phyloP scores from a whole-genome alignment of 805 yeast genomes.

The Kodamaea kakaduensis region DNA sequence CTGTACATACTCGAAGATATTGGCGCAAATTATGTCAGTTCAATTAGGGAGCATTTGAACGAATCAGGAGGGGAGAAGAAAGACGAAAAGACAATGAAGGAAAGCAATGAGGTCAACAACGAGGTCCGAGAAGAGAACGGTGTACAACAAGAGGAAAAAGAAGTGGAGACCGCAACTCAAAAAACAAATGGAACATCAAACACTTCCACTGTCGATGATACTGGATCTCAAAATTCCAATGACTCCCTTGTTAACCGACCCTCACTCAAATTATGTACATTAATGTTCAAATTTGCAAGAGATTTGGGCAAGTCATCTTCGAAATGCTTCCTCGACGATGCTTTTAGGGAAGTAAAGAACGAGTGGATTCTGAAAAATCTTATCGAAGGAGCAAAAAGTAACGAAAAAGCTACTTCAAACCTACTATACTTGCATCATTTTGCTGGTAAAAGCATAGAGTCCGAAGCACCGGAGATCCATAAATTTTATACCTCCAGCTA shows the following conservation, averaged over 20 bases:
- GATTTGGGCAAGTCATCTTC: conserved; percentile 12
- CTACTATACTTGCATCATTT: conserved; percentile 21
- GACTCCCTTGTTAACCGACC: too few relatives aligned
- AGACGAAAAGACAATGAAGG: conserved; percentile 2
- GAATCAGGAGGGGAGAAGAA: conserved; percentile 3
- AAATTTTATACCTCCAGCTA: conserved; percentile 25
- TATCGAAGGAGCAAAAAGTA: too few relatives aligned
- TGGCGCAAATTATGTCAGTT: conserved; percentile 3
- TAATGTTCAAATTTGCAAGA: conserved; percentile 18
- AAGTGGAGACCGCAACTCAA: too few relatives aligned
- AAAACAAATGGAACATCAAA: too few relatives aligned
- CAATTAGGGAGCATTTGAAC: not conserved
- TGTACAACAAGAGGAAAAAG: too few relatives aligned
- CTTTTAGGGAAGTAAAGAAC: conserved; percentile 23
- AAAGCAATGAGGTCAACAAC: too few relatives aligned
- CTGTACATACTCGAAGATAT: conserved; percentile 1
- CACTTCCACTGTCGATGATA: too few relatives aligned
- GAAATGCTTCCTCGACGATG: conserved; percentile 20
- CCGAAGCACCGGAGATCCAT: conserved; percentile 1
- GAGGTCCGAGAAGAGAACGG: too few relatives aligned
- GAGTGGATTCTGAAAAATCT: too few relatives aligned
- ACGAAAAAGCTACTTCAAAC: too few relatives aligned
- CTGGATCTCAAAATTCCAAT: too few relatives aligned
- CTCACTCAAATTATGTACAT: conserved; percentile 17
- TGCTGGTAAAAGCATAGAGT: conserved; percentile 6